Conservation (phyloP, 805 yeast genomes). For the Cyberlindnera japonica region DNA sequence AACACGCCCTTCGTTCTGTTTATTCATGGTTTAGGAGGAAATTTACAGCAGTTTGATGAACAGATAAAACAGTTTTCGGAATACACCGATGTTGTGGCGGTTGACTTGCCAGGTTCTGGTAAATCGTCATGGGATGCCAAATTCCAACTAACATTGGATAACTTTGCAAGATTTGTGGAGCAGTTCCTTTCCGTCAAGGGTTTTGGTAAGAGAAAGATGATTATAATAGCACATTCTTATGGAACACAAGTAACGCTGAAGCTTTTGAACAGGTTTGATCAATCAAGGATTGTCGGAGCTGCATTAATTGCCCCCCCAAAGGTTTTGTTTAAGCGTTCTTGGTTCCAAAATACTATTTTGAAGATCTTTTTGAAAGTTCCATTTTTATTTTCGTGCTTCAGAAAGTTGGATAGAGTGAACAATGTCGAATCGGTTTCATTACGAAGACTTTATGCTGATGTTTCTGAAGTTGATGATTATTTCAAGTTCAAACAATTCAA, state of each 20-base stretch:
- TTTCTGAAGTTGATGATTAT: constrained; percentile 13
- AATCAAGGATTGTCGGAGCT: constrained; percentile 10
- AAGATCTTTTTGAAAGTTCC: constrained; percentile 8
- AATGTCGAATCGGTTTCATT: constrained; percentile 23
- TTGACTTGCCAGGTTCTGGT: constrained; percentile 93
- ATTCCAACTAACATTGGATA: constrained; percentile 17
- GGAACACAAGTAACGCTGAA: constrained; percentile 57
- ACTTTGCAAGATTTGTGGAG: constrained; percentile 17
- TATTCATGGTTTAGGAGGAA: constrained; percentile 91
- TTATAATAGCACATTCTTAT: constrained; percentile 70
- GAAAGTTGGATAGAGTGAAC: constrained; percentile 26
- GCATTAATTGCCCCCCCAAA: constrained; percentile 50
- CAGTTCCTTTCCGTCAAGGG: constrained; percentile 9
- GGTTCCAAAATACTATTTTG: constrained; percentile 4
- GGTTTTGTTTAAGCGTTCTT: constrained; percentile 10
- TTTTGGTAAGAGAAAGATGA: constrained; percentile 24
- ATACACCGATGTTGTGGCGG: constrained; percentile 52
- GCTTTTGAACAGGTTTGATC: constrained; percentile 21
- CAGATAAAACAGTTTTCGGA: constrained; percentile 55
- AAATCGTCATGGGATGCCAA: constrained; percentile 6
- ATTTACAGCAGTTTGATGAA: constrained; percentile 78
- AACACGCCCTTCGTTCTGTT: constrained; percentile 60
- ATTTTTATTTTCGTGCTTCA: constrained; percentile 19
- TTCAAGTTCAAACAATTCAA: constrained; percentile 27
- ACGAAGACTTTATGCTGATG: constrained; percentile 16